These are phyloP conservation scores for Verticillium longisporum DNA, from an alignment of 2,329 filamentous ascomycete genomes.

Conservation along the genomic window DNA sequence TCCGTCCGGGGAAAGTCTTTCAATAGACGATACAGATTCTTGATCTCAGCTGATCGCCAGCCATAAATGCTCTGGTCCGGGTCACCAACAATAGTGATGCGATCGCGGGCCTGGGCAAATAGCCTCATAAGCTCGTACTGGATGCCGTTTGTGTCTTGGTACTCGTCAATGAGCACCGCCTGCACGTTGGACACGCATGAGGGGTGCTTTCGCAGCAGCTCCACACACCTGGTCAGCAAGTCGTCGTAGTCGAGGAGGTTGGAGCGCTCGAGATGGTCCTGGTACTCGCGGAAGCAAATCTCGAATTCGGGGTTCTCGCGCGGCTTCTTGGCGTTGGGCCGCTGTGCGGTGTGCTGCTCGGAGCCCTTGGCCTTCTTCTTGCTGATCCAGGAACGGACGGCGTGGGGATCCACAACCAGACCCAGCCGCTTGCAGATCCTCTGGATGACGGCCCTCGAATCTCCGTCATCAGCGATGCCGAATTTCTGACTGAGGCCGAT, in stretches of 20 bases:
- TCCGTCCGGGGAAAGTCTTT: slow-evolving; percentile 70
- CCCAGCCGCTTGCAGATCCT: slow-evolving; percentile 74
- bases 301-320: slow-evolving; percentile 53
- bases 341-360: slow-evolving; percentile 14
- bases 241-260: slow-evolving; percentile 95
- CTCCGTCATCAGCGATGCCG: slow-evolving; percentile 80
- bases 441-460: slow-evolving; percentile 72
- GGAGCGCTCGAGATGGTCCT: slow-evolving; percentile 64
- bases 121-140: slow-evolving; percentile 93
- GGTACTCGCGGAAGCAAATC: slow-evolving; percentile 66
- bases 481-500: slow-evolving; percentile 81
- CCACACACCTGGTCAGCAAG: slow-evolving; percentile 73
- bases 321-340: slow-evolving; percentile 22
- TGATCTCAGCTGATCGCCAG: slow-evolving; percentile 87
- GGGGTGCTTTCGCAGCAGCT: slow-evolving; percentile 67
- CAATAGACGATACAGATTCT: slow-evolving; percentile 76
- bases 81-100: slow-evolving; percentile 93
- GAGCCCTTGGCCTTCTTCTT: slow-evolving; percentile 54
- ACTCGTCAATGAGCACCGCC: slow-evolving; percentile 90
- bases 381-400: slow-evolving; percentile 71
- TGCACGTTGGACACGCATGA: slow-evolving; percentile 84
- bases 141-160: slow-evolving; percentile 92
- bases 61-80: slow-evolving; percentile 98
- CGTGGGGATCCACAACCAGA: slow-evolving; percentile 60
- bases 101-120: slow-evolving; percentile 63